A percentile compares a stretch with the other conserved stretches of the same genome.
Evolutionary conservation across 306 rosid genomes (phyloP).

Genomic region (Echinosophora koreensis): DNA sequence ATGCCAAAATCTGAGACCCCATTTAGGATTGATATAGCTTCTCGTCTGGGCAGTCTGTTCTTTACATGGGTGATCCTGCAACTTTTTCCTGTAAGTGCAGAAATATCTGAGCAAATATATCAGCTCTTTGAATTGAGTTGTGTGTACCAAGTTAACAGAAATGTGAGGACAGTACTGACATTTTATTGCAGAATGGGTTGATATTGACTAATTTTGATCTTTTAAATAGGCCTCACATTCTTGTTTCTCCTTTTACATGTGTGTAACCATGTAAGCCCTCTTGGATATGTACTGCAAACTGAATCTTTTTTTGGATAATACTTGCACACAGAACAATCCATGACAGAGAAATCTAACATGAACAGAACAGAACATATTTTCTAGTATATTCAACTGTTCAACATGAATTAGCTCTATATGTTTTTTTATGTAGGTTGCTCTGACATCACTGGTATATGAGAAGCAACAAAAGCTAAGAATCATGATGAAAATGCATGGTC

Average conservation of each 20-base stretch:
- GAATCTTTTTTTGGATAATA: too few species aligned
- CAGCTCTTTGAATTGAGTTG: conserved; percentile 18
- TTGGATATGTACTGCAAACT: conserved; percentile 17
- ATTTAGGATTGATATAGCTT: conserved; percentile 63
- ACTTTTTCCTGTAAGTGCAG: conserved; percentile 81
- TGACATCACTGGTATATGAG: conserved; percentile 85
- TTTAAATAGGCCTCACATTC: conserved; percentile 22
- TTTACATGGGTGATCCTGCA: conserved; percentile 86
- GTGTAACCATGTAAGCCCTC: conserved; percentile 9
- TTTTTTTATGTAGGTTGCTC: conserved; percentile 62
- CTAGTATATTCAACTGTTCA: conserved; percentile 14
- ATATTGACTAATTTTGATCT: conserved; percentile 31
- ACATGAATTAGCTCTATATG: conserved; percentile 9
- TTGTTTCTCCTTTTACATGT: not conserved
- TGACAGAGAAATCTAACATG: conserved; percentile 23
- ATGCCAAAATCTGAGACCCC: conserved; percentile 75
- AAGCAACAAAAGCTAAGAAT: conserved; percentile 84
- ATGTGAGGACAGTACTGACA: conserved; percentile 1
- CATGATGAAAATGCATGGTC: conserved; percentile 99
- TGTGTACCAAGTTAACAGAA: conserved; percentile 3
- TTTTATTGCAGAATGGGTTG: conserved; percentile 14
- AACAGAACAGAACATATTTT: conserved; percentile 29
- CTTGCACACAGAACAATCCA: not conserved
- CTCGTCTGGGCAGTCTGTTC: conserved; percentile 77
- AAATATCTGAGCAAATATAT: conserved; percentile 30